Conservation (phyloP, 2,329 filamentous ascomycete species). For the Fusarium sp. region DNA sequence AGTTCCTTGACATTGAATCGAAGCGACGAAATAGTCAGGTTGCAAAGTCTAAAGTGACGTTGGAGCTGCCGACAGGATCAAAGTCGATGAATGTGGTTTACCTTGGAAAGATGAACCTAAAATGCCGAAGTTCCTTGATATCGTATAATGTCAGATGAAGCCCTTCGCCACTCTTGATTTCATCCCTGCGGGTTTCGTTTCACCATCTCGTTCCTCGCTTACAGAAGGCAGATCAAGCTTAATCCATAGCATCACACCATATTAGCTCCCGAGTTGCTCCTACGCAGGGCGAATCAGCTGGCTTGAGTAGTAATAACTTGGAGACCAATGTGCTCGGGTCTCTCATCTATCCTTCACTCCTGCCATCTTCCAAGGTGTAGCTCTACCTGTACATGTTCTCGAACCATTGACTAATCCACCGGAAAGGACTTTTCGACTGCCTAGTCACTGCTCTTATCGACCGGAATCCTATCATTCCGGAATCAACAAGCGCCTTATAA, state of each 20-base stretch:
- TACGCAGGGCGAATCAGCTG: accelerated
- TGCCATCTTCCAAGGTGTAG: accelerated
- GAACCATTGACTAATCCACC: too few relatives aligned
- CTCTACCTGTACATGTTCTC: too few relatives aligned
- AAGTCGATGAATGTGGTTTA: too few relatives aligned
- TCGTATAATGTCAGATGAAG: background rate
- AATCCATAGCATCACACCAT: background rate
- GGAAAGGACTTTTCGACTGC: too few relatives aligned
- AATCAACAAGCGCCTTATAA: too few relatives aligned
- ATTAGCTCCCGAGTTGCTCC: background rate
- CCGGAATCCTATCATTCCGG: too few relatives aligned
- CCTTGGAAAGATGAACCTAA: accelerated
- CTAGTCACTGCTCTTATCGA: too few relatives aligned
- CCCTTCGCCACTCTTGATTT: background rate
- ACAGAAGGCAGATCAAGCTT: background rate
- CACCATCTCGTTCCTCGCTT: background rate
- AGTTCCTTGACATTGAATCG: accelerated
- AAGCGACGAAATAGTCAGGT: accelerated
- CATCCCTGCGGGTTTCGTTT: background rate
- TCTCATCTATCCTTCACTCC: accelerated
- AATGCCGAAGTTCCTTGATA: background rate
- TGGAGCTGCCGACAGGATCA: background rate
- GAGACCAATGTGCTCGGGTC: accelerated
- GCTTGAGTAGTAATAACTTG: accelerated
- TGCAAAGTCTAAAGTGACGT: background rate